These are phyloP conservation scores for Naganishia vaughanmartiniae DNA, from an alignment of 768 basidiomycete species.

Conservation along the genomic window DNA sequence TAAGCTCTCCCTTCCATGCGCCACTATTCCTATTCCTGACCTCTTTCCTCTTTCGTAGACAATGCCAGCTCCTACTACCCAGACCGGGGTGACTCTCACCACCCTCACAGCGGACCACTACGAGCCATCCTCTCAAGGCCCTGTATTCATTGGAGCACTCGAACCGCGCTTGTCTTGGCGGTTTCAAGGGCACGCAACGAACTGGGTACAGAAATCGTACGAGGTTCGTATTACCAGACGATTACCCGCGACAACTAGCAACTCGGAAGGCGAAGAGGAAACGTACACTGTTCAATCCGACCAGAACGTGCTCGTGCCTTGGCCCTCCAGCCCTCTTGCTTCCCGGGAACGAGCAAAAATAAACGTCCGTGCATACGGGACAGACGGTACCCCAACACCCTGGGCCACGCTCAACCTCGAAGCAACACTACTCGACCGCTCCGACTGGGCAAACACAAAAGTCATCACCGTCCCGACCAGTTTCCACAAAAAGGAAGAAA, in stretches of 20 bases:
- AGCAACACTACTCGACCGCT: conserved; percentile 33
- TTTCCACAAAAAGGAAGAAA: neutral
- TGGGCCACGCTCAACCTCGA: conserved; percentile 37
- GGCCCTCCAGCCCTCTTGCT: conserved; percentile 38
- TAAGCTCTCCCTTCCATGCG: neutral
- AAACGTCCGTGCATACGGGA: conserved; percentile 32
- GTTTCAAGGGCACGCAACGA: conserved; percentile 33
- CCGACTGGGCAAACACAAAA: conserved; percentile 37
- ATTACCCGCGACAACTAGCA: too few species aligned
- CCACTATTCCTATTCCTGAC: neutral
- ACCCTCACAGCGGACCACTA: conserved; percentile 9
- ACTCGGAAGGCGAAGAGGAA: neutral
- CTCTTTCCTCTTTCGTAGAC: neutral
- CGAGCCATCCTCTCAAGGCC: neutral
- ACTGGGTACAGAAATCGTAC: conserved; percentile 44
- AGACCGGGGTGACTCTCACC: neutral
- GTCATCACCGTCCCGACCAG: neutral
- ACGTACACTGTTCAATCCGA: conserved; percentile 29
- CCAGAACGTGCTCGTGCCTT: conserved; percentile 41
- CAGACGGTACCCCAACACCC: conserved; percentile 27
- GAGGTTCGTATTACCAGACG: conserved; percentile 30
- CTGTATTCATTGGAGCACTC: conserved; percentile 8
- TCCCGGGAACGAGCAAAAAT: conserved; percentile 38
- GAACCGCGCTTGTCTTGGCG: conserved; percentile 47
- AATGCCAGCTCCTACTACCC: neutral